phyloP scores from a whole-genome alignment of 2,329 filamentous ascomycete species.

The Aspergillus novoparasiticus region DNA sequence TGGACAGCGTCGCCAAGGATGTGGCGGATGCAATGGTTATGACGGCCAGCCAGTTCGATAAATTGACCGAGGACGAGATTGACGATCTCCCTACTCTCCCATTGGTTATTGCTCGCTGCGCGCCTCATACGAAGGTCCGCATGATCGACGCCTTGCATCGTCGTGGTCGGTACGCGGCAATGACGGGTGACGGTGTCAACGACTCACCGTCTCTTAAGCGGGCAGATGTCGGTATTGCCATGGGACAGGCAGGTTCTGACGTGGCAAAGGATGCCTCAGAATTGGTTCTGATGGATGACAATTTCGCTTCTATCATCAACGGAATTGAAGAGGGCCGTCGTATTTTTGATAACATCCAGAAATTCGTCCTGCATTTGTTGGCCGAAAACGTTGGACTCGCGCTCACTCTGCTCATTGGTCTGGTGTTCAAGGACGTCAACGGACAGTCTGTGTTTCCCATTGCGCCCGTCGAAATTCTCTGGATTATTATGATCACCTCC shows the following conservation, averaged over 20 bases:
- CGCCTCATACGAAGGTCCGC: constrained; percentile 70
- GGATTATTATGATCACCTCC: constrained; percentile 93
- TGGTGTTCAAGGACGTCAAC: constrained; percentile 74
- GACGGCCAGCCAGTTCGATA: constrained; percentile 78
- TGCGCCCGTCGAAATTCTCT: constrained; percentile 82
- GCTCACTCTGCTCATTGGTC: constrained; percentile 75
- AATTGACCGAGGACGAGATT: constrained; percentile 72
- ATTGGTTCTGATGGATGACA: constrained; percentile 75
- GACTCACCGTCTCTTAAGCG: constrained; percentile 80
- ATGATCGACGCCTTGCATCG: constrained; percentile 70
- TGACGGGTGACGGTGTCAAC: constrained; percentile 90
- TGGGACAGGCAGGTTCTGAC: constrained; percentile 79
- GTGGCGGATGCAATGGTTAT: constrained; percentile 72
- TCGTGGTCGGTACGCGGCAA: constrained; percentile 74
- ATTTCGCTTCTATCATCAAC: constrained; percentile 83
- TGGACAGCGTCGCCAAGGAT: constrained; percentile 60
- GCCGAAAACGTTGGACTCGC: constrained; percentile 84
- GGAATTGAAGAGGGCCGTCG: constrained; percentile 81
- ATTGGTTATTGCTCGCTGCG: constrained; percentile 61
- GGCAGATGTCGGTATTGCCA: constrained; percentile 85
- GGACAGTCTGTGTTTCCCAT: constrained; percentile 82
- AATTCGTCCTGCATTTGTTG: constrained; percentile 79
- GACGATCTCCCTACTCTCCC: constrained; percentile 59
- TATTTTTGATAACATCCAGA: constrained; percentile 89
- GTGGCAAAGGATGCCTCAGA: constrained; percentile 73